phyloP scores from a whole-genome alignment of 176 grass and related monocot species.

The Poa pratensis region DNA sequence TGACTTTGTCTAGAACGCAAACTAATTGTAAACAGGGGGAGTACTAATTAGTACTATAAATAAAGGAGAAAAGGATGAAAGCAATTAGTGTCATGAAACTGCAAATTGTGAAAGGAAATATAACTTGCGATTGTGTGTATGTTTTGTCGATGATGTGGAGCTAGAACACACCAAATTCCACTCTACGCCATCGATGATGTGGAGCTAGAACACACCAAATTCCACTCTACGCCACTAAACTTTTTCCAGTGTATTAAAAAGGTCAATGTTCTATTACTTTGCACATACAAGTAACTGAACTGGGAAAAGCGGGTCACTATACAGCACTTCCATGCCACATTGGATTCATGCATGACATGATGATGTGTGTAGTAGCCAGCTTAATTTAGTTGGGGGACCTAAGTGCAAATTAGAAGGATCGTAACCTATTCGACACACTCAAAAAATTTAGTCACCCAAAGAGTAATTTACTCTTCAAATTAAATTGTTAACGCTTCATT shows the following conservation, averaged over 20 bases:
- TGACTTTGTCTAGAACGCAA: no score
- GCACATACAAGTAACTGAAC: not conserved
- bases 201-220: not conserved
- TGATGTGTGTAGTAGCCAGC: not conserved
- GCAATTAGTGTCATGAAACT: not conserved
- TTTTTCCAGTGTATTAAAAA: not conserved
- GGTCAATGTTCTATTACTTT: not conserved
- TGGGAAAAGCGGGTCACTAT: not conserved
- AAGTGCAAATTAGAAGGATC: not conserved
- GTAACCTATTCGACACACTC: not conserved
- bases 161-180: not conserved
- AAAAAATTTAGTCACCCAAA: not conserved
- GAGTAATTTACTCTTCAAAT: slow-evolving; percentile 11
- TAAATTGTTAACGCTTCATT: not conserved
- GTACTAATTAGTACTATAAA: not conserved
- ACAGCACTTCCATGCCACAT: not conserved
- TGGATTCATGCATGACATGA: not conserved
- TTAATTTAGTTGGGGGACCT: not conserved
- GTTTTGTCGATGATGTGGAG: not conserved
- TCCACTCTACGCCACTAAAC: not conserved
- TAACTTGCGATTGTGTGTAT: not conserved
- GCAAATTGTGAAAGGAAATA: not conserved
- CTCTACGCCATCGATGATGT: not conserved
- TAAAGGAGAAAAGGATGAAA: not conserved
- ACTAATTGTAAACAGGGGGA: no score